Percentiles rank a stretch among this genome's conserved stretches.
phyloP scores from a whole-genome alignment of 805 yeast species.

The Debaryomyces maramus region DNA sequence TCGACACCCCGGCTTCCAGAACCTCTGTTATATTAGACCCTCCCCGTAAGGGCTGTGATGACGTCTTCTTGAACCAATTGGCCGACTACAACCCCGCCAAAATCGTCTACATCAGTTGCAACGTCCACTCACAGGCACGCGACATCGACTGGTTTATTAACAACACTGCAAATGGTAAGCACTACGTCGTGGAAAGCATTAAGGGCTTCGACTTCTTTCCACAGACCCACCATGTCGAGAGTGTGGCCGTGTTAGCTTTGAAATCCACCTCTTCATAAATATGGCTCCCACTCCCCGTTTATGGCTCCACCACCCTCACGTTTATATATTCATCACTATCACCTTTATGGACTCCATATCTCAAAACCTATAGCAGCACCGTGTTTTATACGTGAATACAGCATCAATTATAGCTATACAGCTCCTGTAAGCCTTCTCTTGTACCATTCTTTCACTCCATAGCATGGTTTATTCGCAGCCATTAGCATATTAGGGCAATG shows the following conservation, averaged over 20 bases:
- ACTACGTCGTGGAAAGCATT: slow-evolving; percentile 74
- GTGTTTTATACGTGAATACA: too few species aligned
- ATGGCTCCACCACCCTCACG: too few species aligned
- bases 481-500: background rate
- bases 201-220: slow-evolving; percentile 97
- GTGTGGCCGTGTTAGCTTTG: slow-evolving; percentile 67
- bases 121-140: slow-evolving; percentile 96
- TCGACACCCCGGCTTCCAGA: slow-evolving; percentile 68
- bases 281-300: too few species aligned
- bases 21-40: slow-evolving; percentile 95
- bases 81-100: slow-evolving; percentile 80
- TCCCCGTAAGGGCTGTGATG: slow-evolving; percentile 96
- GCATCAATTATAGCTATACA: too few species aligned
- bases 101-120: slow-evolving; percentile 94
- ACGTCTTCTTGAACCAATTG: slow-evolving; percentile 79
- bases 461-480: too few species aligned
- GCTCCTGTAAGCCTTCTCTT: too few species aligned
- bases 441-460: too few species aligned
- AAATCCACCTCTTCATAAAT: too few species aligned
- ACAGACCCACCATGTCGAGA: slow-evolving; percentile 89
- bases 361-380: too few species aligned
- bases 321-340: too few species aligned
- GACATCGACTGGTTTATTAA: slow-evolving; percentile 82
- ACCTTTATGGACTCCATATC: too few species aligned
- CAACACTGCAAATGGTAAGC: slow-evolving; percentile 58